Evolutionary conservation across 2,329 filamentous ascomycete genomes (phyloP).

Genomic region (Mycosphaerella arachidis): DNA sequence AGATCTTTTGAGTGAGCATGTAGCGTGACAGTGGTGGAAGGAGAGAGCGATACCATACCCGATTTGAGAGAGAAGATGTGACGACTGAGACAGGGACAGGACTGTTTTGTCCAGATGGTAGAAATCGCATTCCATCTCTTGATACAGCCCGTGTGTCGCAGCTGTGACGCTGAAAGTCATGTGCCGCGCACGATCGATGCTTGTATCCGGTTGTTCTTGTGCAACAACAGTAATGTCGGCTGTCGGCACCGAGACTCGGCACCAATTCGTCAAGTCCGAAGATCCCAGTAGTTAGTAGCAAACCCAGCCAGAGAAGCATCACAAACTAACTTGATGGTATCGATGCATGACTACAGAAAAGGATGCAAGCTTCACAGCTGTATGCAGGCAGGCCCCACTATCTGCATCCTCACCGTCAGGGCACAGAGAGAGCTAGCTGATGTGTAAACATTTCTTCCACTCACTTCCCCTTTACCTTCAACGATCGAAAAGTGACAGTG

Average conservation of each 20-base stretch:
- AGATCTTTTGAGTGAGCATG: constrained; percentile 57
- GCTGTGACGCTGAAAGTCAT: too few relatives aligned
- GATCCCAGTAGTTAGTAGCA: background rate
- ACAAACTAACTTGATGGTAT: background rate
- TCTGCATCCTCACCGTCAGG: background rate
- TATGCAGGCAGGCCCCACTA: background rate
- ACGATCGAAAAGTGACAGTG: background rate
- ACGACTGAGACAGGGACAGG: background rate
- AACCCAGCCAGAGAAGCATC: background rate
- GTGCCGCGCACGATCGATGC: background rate
- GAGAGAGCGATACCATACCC: background rate
- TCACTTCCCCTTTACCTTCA: background rate
- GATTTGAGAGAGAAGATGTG: background rate
- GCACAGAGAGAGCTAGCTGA: background rate
- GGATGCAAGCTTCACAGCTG: background rate
- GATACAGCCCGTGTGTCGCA: too few relatives aligned
- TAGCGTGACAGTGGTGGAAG: background rate
- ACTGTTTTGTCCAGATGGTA: background rate
- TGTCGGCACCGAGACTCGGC: background rate
- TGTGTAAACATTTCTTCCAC: background rate
- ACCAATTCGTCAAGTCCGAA: background rate
- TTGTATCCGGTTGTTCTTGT: background rate
- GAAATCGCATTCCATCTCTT: background rate
- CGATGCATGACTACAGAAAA: background rate
- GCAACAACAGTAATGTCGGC: background rate